Base-by-base conservation (phyloP, 106 monocot genomes). In the Dendrobium nobile region DNA sequence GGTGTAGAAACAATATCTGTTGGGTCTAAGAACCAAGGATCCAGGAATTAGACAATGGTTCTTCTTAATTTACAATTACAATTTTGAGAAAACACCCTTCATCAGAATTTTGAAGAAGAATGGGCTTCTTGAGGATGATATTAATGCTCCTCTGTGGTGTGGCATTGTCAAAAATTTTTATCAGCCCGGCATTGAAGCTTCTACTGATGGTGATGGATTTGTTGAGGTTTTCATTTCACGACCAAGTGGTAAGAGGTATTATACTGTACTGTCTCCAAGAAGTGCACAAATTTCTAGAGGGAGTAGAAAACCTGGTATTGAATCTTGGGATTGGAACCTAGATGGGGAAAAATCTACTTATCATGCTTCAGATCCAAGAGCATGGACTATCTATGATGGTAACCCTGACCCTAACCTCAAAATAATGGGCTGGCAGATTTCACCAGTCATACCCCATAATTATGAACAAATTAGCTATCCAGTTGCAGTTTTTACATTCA, bases 321-420 rank as follows among this genome's bases (percentile, higher is more conserved):
- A 84, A 84, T 93, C 96, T 18, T 96, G 93, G 96, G 93, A 93
- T 82, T 96, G 93, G 96, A 93, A 93, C 54, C 85, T 96, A 16
- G 90, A 79, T 70, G 93, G 85, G 33, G 47, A 85, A 24, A 88
- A 82, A 41, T 93, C 90, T 70, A 87, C 88, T 22, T 96, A 96
- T 76, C 93, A 96, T 89, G 96, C 87, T 76, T 56, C 93, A 76
- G 93, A 85, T 84, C 96, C 96, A 47, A 91, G 96, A 77, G 84
- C 96, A 31, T 96, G 96, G 96, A 92, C 93, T 20, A 81, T 96
- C 26, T 96, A 93, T 84, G 86, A 96, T 77, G 96, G 96, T 91
- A 87, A 90, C 79, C 96, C 96, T 80, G 96, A 96, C 56, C 88
- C 90, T 55, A 90, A 96, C 56, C 85, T 96, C 41, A 93, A 93